Base-by-base conservation (phyloP, 192 early-diverging fungal genomes). In the Radiomyces spectabilis region DNA sequence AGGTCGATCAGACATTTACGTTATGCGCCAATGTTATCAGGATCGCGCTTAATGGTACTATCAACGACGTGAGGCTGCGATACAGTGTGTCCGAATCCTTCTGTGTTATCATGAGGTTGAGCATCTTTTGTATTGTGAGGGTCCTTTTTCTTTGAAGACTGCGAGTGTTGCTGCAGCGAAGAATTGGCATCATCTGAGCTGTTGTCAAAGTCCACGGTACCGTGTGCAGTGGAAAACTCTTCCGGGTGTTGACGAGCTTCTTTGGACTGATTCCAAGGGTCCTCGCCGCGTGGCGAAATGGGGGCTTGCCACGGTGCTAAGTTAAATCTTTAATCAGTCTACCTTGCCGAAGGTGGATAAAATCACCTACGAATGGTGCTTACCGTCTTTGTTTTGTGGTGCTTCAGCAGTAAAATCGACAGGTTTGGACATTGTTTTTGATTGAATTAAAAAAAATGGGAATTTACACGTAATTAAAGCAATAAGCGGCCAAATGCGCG, bases 231-330 rank as follows among this genome's bases (percentile, higher is more conserved):
- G n/a, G 55, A 27, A 6, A 27, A 43, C 32, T 32, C 13, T 21
- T 57, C 55, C 39, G 55, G 55, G 18, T 57, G 44, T 26, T 25
- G 32, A n/a, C 55, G 42, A 16, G 55, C 8, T 24, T 29, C 34
- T 24, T 43, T 7, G 18, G 55, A 57, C n/a, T 34, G 43, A 44
- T 57, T 38, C 55, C 55, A 57, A 7, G 55, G 21, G 25, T 38
- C 37, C 32, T 57, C 42, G 4, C 55, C 55, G 5, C 24, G 15
- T 12, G 21, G 15, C 15, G 46, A 48, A 21, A 31, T 21, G 9
- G 46, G 26, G 7, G 26, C 10, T 1, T 21, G 9, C 46, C 46
- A 48, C 5, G 46, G 46, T 27, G 46, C 46, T 22, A 26, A 10
- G 6, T 8, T 35, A 5, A 44, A 44, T 10, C 8, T 22, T 8